phyloP scores from a whole-genome alignment of 148 eudicot species.

The Amaranthus cruentus region DNA sequence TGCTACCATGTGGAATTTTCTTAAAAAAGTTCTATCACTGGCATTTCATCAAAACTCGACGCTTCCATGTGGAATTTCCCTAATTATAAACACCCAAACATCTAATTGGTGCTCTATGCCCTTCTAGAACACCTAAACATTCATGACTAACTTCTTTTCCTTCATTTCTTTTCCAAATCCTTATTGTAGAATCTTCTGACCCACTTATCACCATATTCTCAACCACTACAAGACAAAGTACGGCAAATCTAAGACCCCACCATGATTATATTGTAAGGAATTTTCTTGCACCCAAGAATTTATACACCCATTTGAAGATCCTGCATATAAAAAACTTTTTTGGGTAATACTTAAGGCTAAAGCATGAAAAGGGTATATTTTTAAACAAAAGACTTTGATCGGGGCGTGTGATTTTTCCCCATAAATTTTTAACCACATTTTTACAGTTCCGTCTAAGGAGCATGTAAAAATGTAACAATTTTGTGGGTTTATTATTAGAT shows the following conservation, averaged over 20 bases:
- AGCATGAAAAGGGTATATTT: slow-evolving; percentile 49
- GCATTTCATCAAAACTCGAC: too few relatives aligned
- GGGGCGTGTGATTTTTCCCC: slow-evolving; percentile 47
- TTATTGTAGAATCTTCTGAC: slow-evolving; percentile 51
- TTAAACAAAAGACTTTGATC: slow-evolving; percentile 48
- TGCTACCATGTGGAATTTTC: too few relatives aligned
- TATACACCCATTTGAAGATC: slow-evolving; percentile 56
- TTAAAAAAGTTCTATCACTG: too few relatives aligned
- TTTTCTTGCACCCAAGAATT: slow-evolving; percentile 57
- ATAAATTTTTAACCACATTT: slow-evolving; percentile 55
- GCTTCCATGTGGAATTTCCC: too few relatives aligned
- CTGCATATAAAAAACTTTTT: slow-evolving; percentile 49
- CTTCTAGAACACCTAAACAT: slow-evolving; percentile 55
- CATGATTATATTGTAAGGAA: slow-evolving; percentile 34
- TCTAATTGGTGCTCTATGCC: slow-evolving; percentile 61
- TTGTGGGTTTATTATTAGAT: slow-evolving; percentile 45
- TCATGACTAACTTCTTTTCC: slow-evolving; percentile 38
- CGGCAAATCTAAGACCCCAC: slow-evolving; percentile 44
- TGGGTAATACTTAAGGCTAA: slow-evolving; percentile 37
- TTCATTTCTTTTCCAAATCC: slow-evolving; percentile 59
- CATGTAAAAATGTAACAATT: slow-evolving; percentile 58
- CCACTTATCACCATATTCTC: slow-evolving; percentile 54
- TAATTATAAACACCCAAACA: slow-evolving; percentile 33
- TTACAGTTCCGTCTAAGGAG: slow-evolving; percentile 59
- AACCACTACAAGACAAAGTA: slow-evolving; percentile 43